Conservation (phyloP, 2,329 filamentous ascomycete genomes). For the Hypoxylon sp. region DNA sequence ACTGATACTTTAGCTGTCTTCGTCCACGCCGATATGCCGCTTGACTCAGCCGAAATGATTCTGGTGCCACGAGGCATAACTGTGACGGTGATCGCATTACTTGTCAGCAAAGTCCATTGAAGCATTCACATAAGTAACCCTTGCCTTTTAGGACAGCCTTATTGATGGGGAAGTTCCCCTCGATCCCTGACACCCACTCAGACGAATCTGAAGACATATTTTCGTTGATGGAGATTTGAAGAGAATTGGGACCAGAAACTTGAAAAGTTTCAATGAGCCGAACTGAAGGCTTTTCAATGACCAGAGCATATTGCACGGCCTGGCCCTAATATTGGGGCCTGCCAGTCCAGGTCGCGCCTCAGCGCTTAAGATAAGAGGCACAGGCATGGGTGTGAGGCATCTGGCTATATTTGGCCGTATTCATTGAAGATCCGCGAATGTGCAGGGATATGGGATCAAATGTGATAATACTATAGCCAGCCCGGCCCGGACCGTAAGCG, state of each 20-base stretch:
- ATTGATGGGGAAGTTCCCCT: slow-evolving; percentile 11
- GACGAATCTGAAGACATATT: slow-evolving; percentile 6
- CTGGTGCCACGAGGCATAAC: slow-evolving; percentile 41
- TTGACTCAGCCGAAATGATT: slow-evolving; percentile 33
- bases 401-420: too few species aligned
- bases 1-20: slow-evolving; percentile 35
- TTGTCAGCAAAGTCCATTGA: neutral
- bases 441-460: too few species aligned
- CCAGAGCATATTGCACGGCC: too few species aligned
- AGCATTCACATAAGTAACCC: neutral
- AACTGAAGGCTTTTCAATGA: neutral
- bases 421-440: too few species aligned
- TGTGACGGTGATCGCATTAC: slow-evolving; percentile 9
- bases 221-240: neutral
- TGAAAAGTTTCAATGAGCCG: neutral
- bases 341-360: too few species aligned
- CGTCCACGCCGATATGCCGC: slow-evolving; percentile 40
- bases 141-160: neutral
- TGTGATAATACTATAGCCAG: too few species aligned
- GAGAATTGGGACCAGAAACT: neutral
- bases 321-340: too few species aligned
- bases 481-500: too few species aligned
- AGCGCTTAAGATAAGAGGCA: too few species aligned
- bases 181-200: slow-evolving; percentile 2
- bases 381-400: too few species aligned